Conservation (phyloP, 1,284 basidiomycete species). For the Blastosporella zonata region DNA sequence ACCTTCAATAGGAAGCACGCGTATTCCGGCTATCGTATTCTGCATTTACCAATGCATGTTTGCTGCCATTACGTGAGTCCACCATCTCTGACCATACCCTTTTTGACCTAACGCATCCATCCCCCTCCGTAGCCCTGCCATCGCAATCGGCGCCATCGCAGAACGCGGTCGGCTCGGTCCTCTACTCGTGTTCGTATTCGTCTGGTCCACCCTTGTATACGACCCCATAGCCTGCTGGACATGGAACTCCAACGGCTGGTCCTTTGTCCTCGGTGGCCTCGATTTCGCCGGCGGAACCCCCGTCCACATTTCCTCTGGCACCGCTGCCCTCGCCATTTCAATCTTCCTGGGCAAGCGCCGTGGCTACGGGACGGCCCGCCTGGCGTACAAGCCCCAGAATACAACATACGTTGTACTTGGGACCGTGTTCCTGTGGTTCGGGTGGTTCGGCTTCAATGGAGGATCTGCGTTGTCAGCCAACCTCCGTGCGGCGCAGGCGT, state of each 20-base stretch:
- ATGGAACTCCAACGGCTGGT: constrained; percentile 92
- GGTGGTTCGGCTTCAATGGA: constrained; percentile 96
- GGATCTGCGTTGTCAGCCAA: constrained; percentile 85
- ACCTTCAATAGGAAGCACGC: constrained; percentile 69
- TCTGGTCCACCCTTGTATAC: constrained; percentile 93
- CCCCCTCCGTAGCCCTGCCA: constrained; percentile 52
- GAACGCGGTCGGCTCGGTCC: constrained; percentile 90
- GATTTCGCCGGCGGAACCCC: constrained; percentile 97
- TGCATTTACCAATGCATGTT: constrained; percentile 91
- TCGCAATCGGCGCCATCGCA: constrained; percentile 89
- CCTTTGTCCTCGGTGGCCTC: constrained; percentile 72
- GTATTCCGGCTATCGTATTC: constrained; percentile 83
- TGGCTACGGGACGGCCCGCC: constrained; percentile 90
- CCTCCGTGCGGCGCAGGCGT: constrained; percentile 84
- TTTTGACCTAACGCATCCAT: background rate
- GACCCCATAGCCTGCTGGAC: constrained; percentile 94
- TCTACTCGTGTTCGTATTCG: constrained; percentile 84
- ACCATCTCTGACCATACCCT: too few relatives aligned
- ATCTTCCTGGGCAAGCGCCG: constrained; percentile 89
- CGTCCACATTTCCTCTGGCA: constrained; percentile 91
- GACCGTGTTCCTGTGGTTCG: constrained; percentile 95
- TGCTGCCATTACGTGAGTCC: constrained; percentile 72
- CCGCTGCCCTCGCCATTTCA: constrained; percentile 88
- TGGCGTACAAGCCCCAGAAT: constrained; percentile 88
- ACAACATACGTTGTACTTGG: constrained; percentile 89